Evolutionary conservation across 768 basidiomycete genomes (phyloP).

Genomic region (Pleurotus djamor): DNA sequence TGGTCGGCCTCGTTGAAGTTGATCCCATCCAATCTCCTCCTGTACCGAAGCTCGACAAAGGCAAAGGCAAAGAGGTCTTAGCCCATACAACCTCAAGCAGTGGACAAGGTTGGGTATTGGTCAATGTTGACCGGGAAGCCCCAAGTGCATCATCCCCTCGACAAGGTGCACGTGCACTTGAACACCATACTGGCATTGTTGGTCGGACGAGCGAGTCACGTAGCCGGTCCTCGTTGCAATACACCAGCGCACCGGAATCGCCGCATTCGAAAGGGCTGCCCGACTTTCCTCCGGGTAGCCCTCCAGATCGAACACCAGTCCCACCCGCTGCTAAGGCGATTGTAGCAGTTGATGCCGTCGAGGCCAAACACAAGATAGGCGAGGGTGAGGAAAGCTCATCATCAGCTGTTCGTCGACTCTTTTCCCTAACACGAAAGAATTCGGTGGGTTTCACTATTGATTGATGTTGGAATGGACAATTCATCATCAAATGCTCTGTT

Average conservation of each 20-base stretch:
- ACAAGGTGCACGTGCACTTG: not conserved
- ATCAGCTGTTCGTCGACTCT: constrained; percentile 31
- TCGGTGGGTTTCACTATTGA: constrained; percentile 28
- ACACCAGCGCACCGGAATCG: constrained; percentile 14
- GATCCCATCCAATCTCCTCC: constrained; percentile 18
- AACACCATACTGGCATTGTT: constrained; percentile 12
- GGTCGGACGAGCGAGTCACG: constrained; percentile 16
- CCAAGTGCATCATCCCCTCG: not conserved
- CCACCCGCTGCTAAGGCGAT: constrained; percentile 61
- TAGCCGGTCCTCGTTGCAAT: constrained; percentile 19
- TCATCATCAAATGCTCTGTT: not conserved
- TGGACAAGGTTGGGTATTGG: constrained; percentile 64
- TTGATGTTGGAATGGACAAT: not conserved
- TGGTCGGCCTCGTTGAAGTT: constrained; percentile 47
- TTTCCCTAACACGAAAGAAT: constrained; percentile 33
- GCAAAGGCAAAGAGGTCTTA: constrained; percentile 23
- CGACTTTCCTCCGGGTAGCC: not conserved
- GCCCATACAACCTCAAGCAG: constrained; percentile 24
- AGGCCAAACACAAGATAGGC: constrained; percentile 40
- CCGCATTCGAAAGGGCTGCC: not conserved
- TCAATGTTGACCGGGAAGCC: constrained; percentile 51
- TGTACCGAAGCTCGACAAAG: constrained; percentile 13
- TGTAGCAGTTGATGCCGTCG: constrained; percentile 56
- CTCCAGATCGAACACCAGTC: constrained; percentile 18
- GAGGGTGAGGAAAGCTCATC: constrained; percentile 15